Percentiles rank a stretch among this genome's conserved stretches.
Conservation (phyloP, 768 basidiomycete species). For the Cantharellus anzutake region DNA sequence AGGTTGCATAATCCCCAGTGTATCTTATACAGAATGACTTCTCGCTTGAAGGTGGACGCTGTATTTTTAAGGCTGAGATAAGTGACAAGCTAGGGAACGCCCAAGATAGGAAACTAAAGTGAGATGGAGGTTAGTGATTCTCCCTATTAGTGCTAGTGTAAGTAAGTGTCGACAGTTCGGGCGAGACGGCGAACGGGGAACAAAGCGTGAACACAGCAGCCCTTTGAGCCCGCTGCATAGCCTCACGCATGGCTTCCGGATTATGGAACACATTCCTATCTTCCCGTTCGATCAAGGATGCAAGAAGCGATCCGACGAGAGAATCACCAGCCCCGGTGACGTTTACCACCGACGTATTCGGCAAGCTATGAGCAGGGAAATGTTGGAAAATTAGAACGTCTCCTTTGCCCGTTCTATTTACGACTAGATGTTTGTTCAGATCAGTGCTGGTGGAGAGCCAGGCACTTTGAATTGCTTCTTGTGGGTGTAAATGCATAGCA, state of each 20-base stretch:
- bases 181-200: slow-evolving; percentile 45
- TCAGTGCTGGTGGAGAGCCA: slow-evolving; percentile 37
- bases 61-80: too few relatives aligned
- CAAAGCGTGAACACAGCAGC: slow-evolving; percentile 44
- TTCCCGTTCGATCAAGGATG: background rate
- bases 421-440: slow-evolving; percentile 27
- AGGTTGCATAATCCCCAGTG: too few relatives aligned
- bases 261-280: slow-evolving; percentile 24
- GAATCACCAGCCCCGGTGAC: slow-evolving; percentile 91
- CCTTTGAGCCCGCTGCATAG: slow-evolving; percentile 38
- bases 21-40: too few relatives aligned
- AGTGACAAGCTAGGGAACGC: too few relatives aligned
- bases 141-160: too few relatives aligned
- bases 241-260: slow-evolving; percentile 24
- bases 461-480: slow-evolving; percentile 22
- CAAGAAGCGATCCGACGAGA: slow-evolving; percentile 60
- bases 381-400: slow-evolving; percentile 49
- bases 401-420: slow-evolving; percentile 25
- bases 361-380: slow-evolving; percentile 37
- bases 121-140: too few relatives aligned
- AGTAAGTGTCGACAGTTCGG: slow-evolving; percentile 19
- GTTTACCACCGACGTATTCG: slow-evolving; percentile 30
- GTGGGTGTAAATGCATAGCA: slow-evolving; percentile 33
- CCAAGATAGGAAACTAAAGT: too few relatives aligned
- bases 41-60: too few relatives aligned